phyloP scores from a whole-genome alignment of 495 filamentous ascomycete species.

The Tuber brumale region DNA sequence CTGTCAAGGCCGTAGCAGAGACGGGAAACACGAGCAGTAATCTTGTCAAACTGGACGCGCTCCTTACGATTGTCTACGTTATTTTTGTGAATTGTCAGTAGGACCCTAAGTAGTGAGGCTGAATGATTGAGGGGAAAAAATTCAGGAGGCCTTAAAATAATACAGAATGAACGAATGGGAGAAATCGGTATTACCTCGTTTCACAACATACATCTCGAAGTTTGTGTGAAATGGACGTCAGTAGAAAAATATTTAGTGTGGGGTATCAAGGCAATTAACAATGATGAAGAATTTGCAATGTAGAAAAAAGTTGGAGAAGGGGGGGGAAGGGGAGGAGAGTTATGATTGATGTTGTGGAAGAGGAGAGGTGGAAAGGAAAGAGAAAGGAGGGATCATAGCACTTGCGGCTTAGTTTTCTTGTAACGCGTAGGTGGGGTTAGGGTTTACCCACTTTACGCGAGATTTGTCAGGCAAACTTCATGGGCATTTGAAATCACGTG shows the following conservation, averaged over 20 bases:
- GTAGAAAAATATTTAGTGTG: slow-evolving; percentile 4
- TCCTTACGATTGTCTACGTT: slow-evolving; percentile 91
- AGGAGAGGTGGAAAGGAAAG: slow-evolving; percentile 12
- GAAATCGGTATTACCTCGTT: slow-evolving; percentile 35
- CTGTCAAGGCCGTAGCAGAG: slow-evolving; percentile 95
- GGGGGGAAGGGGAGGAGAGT: slow-evolving; percentile 11
- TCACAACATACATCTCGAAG: slow-evolving; percentile 39
- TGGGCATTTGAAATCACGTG: neutral
- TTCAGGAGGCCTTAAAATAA: neutral
- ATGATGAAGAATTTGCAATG: slow-evolving; percentile 15
- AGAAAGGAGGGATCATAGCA: slow-evolving; percentile 17
- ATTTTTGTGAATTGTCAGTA: neutral
- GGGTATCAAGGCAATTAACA: slow-evolving; percentile 15
- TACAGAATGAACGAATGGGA: neutral
- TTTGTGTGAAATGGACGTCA: slow-evolving; percentile 13
- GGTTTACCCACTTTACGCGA: slow-evolving; percentile 20
- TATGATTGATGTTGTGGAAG: slow-evolving; percentile 12
- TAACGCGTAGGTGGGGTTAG: slow-evolving; percentile 31
- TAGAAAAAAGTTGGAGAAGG: slow-evolving; percentile 12
- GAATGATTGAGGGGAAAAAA: neutral
- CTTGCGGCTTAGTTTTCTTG: slow-evolving; percentile 22
- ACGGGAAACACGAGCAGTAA: slow-evolving; percentile 93
- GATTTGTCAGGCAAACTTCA: slow-evolving; percentile 20
- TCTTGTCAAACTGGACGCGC: slow-evolving; percentile 99
- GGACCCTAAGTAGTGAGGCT: neutral